These are phyloP conservation scores for Canavalia gladiata DNA, from an alignment of 306 rosid species.

Conservation along the genomic window DNA sequence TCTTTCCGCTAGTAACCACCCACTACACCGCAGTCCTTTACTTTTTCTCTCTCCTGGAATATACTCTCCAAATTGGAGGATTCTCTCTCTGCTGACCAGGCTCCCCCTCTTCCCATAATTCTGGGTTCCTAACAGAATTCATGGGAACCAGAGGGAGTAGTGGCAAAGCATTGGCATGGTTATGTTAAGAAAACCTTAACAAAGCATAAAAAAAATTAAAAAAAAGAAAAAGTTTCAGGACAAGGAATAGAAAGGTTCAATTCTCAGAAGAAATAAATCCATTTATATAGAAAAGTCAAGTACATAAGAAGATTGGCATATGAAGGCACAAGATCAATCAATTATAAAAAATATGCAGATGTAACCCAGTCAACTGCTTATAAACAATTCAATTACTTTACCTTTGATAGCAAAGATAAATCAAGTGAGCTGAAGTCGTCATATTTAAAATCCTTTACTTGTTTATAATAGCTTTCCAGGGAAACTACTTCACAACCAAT, in stretches of 20 bases:
- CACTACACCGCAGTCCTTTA: no score
- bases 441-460: slow-evolving; percentile 89
- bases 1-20: no score
- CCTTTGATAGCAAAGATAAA: slow-evolving; percentile 89
- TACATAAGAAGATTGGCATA: slow-evolving; percentile 22
- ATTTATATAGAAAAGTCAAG: slow-evolving; percentile 6
- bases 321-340: slow-evolving; percentile 39
- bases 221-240: slow-evolving; percentile 4
- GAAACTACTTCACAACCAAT: slow-evolving; percentile 98
- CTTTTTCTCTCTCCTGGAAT: no score
- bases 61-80: no score
- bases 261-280: slow-evolving; percentile 30
- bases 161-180: slow-evolving; percentile 5
- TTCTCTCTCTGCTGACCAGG: no score
- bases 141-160: slow-evolving; percentile 3
- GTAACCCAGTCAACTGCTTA: slow-evolving; percentile 39
- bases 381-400: slow-evolving; percentile 47
- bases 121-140: not conserved
- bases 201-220: not conserved
- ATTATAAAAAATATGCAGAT: slow-evolving; percentile 9
- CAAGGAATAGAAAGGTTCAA: slow-evolving; percentile 8
- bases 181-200: not conserved
- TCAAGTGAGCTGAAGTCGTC: slow-evolving; percentile 92
- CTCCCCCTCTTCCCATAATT: no score
- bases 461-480: slow-evolving; percentile 91